phyloP scores from a whole-genome alignment of 1,284 basidiomycete genomes.

The Sanghuangporus weigelae region DNA sequence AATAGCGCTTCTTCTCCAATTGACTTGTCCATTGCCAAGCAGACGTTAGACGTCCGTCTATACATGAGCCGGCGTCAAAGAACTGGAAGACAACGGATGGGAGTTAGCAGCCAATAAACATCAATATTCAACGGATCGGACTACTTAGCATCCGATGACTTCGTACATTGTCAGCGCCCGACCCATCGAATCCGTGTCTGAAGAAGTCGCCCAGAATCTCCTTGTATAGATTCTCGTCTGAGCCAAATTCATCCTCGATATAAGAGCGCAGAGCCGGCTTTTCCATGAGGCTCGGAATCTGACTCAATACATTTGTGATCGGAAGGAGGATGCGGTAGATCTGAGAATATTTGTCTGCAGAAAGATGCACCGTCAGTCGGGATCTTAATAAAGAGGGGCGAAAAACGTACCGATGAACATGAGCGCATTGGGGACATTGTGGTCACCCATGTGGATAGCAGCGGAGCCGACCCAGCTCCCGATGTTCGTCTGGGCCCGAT shows the following conservation, averaged over 20 bases:
- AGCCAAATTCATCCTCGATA: conserved; percentile 75
- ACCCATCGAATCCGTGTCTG: conserved; percentile 77
- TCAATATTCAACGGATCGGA: neutral
- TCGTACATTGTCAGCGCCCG: conserved; percentile 44
- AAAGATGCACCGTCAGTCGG: neutral
- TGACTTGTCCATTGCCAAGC: conserved; percentile 84
- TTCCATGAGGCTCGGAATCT: conserved; percentile 57
- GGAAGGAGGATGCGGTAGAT: conserved; percentile 81
- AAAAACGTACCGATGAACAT: conserved; percentile 60
- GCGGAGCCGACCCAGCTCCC: conserved; percentile 71
- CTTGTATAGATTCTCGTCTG: conserved; percentile 53
- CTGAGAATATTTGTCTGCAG: conserved; percentile 75
- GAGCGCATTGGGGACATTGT: conserved; percentile 82
- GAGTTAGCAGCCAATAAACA: neutral
- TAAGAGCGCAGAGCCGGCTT: conserved; percentile 69
- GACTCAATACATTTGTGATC: conserved; percentile 70
- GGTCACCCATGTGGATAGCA: conserved; percentile 62
- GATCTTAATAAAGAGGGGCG: neutral
- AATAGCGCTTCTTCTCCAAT: conserved; percentile 78
- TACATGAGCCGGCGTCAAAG: conserved; percentile 37
- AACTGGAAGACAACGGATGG: conserved; percentile 13
- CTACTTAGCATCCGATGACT: neutral
- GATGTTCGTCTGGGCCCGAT: conserved; percentile 72
- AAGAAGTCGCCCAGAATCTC: conserved; percentile 80
- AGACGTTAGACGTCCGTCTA: conserved; percentile 66